phyloP scores from a whole-genome alignment of 2,329 filamentous ascomycete genomes.

The Fusarium papillatum region DNA sequence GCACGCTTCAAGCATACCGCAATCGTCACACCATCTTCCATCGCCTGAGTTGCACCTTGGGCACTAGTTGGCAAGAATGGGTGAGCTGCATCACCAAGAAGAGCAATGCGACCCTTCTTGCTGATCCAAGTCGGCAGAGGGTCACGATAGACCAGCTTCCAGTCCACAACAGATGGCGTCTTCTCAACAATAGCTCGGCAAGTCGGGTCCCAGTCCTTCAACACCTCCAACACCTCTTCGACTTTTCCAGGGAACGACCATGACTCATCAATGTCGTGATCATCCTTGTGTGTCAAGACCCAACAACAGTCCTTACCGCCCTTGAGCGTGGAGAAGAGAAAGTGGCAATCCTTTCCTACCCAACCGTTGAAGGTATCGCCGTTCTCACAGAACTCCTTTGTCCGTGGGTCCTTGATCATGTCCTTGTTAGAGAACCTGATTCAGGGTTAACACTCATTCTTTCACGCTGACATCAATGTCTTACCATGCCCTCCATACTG shows the following conservation, averaged over 20 bases:
- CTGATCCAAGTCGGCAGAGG: conserved; percentile 32
- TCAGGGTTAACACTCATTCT: background rate
- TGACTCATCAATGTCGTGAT: conserved; percentile 35
- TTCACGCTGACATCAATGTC: conserved; percentile 26
- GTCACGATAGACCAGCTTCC: conserved; percentile 36
- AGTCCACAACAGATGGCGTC: conserved; percentile 26
- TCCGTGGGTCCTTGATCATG: conserved; percentile 64
- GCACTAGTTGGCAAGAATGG: conserved; percentile 34
- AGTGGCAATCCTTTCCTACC: conserved; percentile 57
- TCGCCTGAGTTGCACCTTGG: conserved; percentile 35
- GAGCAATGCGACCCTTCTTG: background rate
- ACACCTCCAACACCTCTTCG: conserved; percentile 24
- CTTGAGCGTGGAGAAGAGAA: conserved; percentile 69
- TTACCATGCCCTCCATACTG: conserved; percentile 62
- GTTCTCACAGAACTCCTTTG: conserved; percentile 66
- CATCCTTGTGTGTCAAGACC: conserved; percentile 65
- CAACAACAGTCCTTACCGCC: conserved; percentile 60
- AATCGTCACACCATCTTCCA: conserved; percentile 32
- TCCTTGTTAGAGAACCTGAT: conserved; percentile 55
- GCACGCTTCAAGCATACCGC: conserved; percentile 25
- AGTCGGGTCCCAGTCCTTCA: conserved; percentile 26
- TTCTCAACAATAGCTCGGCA: conserved; percentile 37
- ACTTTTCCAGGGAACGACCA: conserved; percentile 37
- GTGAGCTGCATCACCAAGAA: conserved; percentile 38
- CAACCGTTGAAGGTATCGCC: conserved; percentile 72